These are phyloP conservation scores for Opeltia flavorubescens DNA, from an alignment of 495 filamentous ascomycete species.

Conservation along the genomic window DNA sequence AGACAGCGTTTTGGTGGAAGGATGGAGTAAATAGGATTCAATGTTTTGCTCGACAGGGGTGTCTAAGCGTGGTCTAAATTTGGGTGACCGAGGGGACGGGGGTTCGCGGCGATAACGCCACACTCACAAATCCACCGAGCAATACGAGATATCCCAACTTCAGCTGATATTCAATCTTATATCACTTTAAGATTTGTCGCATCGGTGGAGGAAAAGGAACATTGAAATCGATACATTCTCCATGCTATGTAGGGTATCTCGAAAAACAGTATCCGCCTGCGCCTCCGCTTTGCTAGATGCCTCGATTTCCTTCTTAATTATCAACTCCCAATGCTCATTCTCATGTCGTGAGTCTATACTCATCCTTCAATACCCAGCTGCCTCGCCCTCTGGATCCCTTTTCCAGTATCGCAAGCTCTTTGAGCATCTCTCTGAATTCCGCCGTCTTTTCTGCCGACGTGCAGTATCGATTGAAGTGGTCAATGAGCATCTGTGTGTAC, in stretches of 20 bases:
- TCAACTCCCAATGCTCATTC: constrained; percentile 10
- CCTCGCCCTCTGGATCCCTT: constrained; percentile 40
- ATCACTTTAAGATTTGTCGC: too few species aligned
- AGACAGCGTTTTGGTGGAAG: background rate
- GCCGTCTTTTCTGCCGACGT: constrained; percentile 35
- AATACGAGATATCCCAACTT: too few species aligned
- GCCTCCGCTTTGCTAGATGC: background rate
- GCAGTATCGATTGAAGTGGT: constrained; percentile 61
- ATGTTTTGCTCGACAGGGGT: constrained; percentile 1
- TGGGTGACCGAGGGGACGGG: background rate
- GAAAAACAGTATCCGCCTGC: too few species aligned
- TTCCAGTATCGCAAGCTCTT: constrained; percentile 41
- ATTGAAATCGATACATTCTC: too few species aligned
- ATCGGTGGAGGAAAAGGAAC: too few species aligned
- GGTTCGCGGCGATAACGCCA: too few species aligned
- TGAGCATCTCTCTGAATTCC: constrained; percentile 52
- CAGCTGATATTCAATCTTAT: too few species aligned
- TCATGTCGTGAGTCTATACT: constrained; percentile 25
- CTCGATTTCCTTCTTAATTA: background rate
- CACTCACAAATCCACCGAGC: too few species aligned
- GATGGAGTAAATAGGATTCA: background rate
- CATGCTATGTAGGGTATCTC: background rate
- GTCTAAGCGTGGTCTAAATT: background rate
- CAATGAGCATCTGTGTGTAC: constrained; percentile 60
- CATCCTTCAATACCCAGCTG: constrained; percentile 47